Evolutionary conservation across 306 rosid genomes (phyloP).

Genomic region (Betula pendula): DNA sequence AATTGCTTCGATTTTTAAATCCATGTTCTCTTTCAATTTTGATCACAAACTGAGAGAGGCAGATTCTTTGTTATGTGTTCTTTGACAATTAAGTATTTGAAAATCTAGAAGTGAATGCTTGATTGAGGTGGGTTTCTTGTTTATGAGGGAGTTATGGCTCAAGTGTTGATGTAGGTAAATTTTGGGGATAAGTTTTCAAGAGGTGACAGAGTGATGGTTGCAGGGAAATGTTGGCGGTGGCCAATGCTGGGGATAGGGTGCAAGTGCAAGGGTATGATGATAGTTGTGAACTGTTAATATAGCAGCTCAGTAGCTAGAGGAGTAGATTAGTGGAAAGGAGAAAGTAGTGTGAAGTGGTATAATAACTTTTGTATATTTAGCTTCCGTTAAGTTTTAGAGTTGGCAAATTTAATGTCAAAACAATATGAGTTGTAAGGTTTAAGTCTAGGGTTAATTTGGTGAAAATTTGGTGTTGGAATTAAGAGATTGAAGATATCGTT

Average conservation of each 20-base stretch:
- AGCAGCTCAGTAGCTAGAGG: neutral
- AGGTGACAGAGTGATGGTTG: neutral
- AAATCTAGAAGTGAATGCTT: neutral
- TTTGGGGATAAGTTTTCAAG: slow-evolving; percentile 7
- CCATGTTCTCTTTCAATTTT: neutral
- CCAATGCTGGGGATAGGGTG: neutral
- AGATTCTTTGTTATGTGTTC: neutral
- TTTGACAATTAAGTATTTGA: neutral
- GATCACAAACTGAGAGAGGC: neutral
- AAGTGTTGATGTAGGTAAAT: neutral
- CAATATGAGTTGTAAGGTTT: neutral
- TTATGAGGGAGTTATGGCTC: neutral
- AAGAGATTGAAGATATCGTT: no score
- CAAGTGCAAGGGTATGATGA: neutral
- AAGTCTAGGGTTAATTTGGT: no score
- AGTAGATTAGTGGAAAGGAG: neutral
- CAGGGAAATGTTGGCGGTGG: neutral
- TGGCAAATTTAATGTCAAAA: neutral
- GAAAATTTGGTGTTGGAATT: no score
- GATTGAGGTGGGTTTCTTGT: neutral
- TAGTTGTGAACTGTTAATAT: neutral
- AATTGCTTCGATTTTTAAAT: neutral
- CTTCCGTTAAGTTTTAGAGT: neutral
- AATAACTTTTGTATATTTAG: neutral
- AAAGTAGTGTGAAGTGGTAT: neutral